Conservation (phyloP, 805 yeast species). For the Lipomyces spencermartinsiae region DNA sequence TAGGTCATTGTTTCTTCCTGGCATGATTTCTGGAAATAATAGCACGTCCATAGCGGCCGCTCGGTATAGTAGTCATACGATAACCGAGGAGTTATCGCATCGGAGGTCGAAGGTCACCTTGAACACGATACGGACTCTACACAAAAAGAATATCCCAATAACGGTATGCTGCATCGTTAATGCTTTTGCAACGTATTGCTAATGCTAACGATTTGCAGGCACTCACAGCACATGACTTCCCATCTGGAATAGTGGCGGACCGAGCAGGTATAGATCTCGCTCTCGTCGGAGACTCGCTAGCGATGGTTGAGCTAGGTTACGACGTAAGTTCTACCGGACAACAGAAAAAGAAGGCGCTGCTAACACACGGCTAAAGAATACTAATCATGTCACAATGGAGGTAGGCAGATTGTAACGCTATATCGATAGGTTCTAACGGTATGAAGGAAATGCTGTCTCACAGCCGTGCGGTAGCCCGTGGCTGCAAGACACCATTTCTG, state of each 20-base stretch:
- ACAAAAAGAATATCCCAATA: slow-evolving; percentile 50
- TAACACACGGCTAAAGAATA: slow-evolving; percentile 38
- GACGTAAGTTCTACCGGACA: slow-evolving; percentile 50
- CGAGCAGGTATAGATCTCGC: slow-evolving; percentile 69
- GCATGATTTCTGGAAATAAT: neutral
- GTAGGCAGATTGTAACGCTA: slow-evolving; percentile 43
- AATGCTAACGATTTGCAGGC: slow-evolving; percentile 41
- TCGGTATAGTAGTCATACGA: slow-evolving; percentile 23
- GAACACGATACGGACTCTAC: slow-evolving; percentile 50
- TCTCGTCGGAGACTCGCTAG: slow-evolving; percentile 89
- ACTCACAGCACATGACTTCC: slow-evolving; percentile 90
- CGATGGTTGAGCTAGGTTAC: slow-evolving; percentile 90
- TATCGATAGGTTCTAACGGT: neutral
- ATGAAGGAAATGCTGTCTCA: slow-evolving; percentile 68
- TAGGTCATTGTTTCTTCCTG: neutral
- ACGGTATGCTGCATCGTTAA: slow-evolving; percentile 44
- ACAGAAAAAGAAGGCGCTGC: neutral
- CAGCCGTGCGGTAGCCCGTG: slow-evolving; percentile 76
- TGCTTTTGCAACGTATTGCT: slow-evolving; percentile 22
- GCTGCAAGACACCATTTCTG: slow-evolving; percentile 66
- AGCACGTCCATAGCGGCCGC: neutral
- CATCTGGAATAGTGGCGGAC: slow-evolving; percentile 75
- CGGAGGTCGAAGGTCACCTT: slow-evolving; percentile 50
- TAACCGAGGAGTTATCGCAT: slow-evolving; percentile 1
- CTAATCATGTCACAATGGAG: slow-evolving; percentile 76